phyloP scores from a whole-genome alignment of 176 grass and related monocot genomes.

The Oryza rufipogon region DNA sequence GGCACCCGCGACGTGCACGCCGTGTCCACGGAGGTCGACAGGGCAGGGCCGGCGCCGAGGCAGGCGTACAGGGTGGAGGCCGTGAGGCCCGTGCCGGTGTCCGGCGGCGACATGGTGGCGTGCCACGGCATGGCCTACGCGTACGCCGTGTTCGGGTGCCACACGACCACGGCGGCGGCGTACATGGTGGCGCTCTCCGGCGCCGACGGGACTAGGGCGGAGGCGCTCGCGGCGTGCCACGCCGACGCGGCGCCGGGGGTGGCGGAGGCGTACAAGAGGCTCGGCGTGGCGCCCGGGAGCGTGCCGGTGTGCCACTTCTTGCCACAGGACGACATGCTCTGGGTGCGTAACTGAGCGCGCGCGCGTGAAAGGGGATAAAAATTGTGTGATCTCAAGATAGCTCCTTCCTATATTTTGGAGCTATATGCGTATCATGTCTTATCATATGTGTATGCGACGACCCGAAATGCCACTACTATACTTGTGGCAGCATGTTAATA shows the following conservation, averaged over 20 bases:
- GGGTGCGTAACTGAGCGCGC: constrained; percentile 23
- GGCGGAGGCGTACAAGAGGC: constrained; percentile 37
- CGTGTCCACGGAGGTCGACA: constrained; percentile 31
- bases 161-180: constrained; percentile 34
- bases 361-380: too few relatives aligned
- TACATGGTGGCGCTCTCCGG: constrained; percentile 37
- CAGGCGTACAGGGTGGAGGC: constrained; percentile 39
- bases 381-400: too few relatives aligned
- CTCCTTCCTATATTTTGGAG: too few relatives aligned
- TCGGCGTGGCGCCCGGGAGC: constrained; percentile 35
- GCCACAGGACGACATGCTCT: constrained; percentile 46
- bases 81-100: constrained; percentile 24
- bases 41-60: background rate
- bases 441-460: too few relatives aligned
- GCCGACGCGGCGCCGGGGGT: background rate
- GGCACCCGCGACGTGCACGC: constrained; percentile 20
- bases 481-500: too few relatives aligned
- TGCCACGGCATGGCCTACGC: constrained; percentile 50
- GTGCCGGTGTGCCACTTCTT: constrained; percentile 63
- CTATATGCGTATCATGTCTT: too few relatives aligned
- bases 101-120: constrained; percentile 32
- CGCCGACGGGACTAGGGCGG: constrained; percentile 30
- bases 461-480: too few relatives aligned
- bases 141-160: constrained; percentile 54
- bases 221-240: constrained; percentile 58